A percentile compares a stretch with the other conserved stretches of the same genome.
phyloP scores from a whole-genome alignment of 352 stramenopile species.

The Peronospora farinosa region DNA sequence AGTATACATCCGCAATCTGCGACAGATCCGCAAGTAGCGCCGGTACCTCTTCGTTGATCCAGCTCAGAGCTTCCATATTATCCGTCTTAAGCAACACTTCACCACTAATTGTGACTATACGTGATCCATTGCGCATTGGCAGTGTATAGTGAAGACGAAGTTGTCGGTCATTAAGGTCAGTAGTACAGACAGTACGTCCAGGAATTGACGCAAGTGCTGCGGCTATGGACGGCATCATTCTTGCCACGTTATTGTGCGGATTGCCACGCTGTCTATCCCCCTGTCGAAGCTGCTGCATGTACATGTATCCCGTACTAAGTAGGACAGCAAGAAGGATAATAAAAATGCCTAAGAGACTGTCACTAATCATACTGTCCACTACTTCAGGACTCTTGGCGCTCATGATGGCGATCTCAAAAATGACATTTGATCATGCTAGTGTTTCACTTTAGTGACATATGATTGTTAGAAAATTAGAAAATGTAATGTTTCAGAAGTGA shows the following conservation, averaged over 20 bases:
- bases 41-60: constrained; percentile 42
- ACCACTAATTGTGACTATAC: constrained; percentile 58
- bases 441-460: constrained; percentile 7
- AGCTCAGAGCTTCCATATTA: constrained; percentile 25
- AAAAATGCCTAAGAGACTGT: constrained; percentile 62
- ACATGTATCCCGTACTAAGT: constrained; percentile 70
- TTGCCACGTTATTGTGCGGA: constrained; percentile 2
- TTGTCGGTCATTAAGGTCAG: constrained; percentile 42
- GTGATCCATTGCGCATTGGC: constrained; percentile 54
- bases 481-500: too few relatives aligned
- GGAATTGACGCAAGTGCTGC: constrained; percentile 8
- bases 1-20: constrained; percentile 56
- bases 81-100: constrained; percentile 45
- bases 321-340: constrained; percentile 66
- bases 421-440: too few relatives aligned
- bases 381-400: constrained; percentile 39
- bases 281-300: constrained; percentile 54
- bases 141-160: constrained; percentile 50
- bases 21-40: constrained; percentile 51
- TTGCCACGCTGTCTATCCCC: constrained; percentile 5
- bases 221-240: constrained; percentile 15
- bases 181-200: constrained; percentile 29
- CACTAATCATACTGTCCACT: constrained; percentile 52
- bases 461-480: too few relatives aligned
- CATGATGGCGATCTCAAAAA: constrained; percentile 11